phyloP scores from a whole-genome alignment of 1,284 basidiomycete species.

The Ustilago xerochloae region DNA sequence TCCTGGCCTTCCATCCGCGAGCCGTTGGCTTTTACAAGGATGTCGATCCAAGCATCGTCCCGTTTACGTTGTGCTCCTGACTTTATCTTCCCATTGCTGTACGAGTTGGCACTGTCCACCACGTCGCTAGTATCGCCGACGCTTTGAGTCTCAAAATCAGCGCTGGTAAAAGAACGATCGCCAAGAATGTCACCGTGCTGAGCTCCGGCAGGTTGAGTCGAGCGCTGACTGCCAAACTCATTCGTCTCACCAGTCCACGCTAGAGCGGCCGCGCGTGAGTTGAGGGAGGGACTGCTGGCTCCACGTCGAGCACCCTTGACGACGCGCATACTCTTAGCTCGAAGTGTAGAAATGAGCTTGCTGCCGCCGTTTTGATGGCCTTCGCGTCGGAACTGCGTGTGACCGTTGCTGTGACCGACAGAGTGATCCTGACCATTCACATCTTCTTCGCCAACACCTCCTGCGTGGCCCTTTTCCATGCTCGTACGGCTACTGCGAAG shows the following conservation, averaged over 20 bases:
- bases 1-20: constrained; percentile 49
- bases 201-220: neutral
- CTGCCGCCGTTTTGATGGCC: constrained; percentile 17
- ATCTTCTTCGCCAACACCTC: neutral
- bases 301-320: constrained; percentile 37
- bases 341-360: constrained; percentile 42
- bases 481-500: constrained; percentile 16
- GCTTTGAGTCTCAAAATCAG: constrained; percentile 58
- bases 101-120: neutral
- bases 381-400: constrained; percentile 25
- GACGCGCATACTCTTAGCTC: constrained; percentile 37
- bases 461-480: constrained; percentile 12
- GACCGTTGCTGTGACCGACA: neutral
- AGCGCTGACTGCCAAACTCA: neutral
- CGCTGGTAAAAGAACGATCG: constrained; percentile 50
- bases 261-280: neutral
- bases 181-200: constrained; percentile 22
- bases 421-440: neutral
- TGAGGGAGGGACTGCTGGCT: constrained; percentile 22
- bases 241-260: constrained; percentile 9
- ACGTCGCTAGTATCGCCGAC: constrained; percentile 33
- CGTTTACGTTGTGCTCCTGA: constrained; percentile 10
- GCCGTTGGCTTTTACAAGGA: constrained; percentile 43
- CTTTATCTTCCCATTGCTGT: constrained; percentile 13
- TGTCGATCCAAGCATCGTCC: constrained; percentile 59